phyloP scores from a whole-genome alignment of 2,329 filamentous ascomycete species.

The Colletotrichum sp. region DNA sequence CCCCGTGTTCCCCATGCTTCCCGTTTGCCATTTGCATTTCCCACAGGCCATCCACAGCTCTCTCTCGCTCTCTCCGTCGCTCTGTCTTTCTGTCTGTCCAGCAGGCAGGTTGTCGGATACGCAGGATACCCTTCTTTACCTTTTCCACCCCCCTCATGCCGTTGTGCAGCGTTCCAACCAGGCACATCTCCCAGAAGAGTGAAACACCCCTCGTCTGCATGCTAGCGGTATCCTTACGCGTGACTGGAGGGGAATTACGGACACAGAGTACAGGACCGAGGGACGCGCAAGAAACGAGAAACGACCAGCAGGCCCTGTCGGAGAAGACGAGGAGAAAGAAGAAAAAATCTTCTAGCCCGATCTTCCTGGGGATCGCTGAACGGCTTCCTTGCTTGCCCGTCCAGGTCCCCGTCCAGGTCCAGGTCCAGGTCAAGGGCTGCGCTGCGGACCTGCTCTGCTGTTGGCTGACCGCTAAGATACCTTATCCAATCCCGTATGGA shows the following conservation, averaged over 20 bases:
- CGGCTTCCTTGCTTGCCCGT: neutral
- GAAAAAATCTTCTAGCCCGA: neutral
- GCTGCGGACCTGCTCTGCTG: too few relatives aligned
- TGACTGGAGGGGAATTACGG: neutral
- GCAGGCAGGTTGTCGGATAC: neutral
- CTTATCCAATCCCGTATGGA: too few relatives aligned
- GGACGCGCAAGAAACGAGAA: neutral
- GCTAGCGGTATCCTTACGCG: neutral
- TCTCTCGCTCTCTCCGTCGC: neutral
- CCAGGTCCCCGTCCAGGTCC: too few relatives aligned
- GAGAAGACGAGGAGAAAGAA: neutral
- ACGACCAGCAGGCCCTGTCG: neutral
- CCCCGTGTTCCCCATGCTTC: neutral
- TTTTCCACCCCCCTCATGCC: neutral
- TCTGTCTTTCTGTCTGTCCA: neutral
- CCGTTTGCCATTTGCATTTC: neutral
- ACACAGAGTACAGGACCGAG: neutral
- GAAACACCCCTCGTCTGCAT: slow-evolving; percentile 5
- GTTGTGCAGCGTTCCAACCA: neutral
- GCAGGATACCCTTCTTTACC: neutral
- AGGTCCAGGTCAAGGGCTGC: too few relatives aligned
- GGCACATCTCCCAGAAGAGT: neutral
- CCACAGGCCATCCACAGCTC: neutral
- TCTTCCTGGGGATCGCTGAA: neutral
- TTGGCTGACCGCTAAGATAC: too few relatives aligned